Evolutionary conservation across 225 moss, liverwort and hornwort species (phyloP).

Genomic region (Polytrichum commune): DNA sequence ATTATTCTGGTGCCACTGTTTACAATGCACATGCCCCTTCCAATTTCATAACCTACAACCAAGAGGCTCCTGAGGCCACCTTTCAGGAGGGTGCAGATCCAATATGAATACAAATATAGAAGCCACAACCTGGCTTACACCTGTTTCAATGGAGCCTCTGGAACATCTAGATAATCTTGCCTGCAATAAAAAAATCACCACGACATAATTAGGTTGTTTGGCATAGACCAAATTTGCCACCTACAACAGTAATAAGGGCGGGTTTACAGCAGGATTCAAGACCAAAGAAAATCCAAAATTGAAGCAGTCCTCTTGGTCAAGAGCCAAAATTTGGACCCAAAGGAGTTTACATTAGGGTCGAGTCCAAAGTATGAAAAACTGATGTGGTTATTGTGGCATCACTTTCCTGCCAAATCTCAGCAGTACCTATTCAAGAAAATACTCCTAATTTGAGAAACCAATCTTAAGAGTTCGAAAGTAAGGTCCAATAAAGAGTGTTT

Average conservation of each 20-base stretch:
- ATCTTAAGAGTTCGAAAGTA: not conserved
- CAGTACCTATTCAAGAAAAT: too few species aligned
- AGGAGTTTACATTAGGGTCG: too few species aligned
- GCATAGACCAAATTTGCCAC: too few species aligned
- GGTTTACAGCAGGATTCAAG: not conserved
- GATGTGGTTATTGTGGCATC: too few species aligned
- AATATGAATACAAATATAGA: conserved; percentile 8
- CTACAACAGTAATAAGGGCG: not conserved
- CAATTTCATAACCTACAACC: conserved; percentile 7
- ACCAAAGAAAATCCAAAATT: not conserved
- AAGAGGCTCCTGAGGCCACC: conserved; percentile 18
- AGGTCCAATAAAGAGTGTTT: not conserved
- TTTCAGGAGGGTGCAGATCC: conserved; percentile 7
- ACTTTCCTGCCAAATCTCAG: too few species aligned
- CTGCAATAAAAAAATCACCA: conserved; percentile 25
- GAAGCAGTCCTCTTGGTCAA: too few species aligned
- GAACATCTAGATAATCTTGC: conserved; percentile 56
- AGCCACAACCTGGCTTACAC: conserved; percentile 28
- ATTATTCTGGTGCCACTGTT: conserved; percentile 27
- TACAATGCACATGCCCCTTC: conserved; percentile 12
- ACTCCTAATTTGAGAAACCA: too few species aligned
- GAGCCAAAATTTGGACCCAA: too few species aligned
- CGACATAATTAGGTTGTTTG: too few species aligned
- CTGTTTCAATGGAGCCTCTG: conserved; percentile 49
- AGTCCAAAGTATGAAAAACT: too few species aligned